Percentiles rank a stretch among this genome's conserved stretches.
These are phyloP conservation scores for Fusarium papillatum DNA, from an alignment of 2,329 filamentous ascomycete genomes.

Conservation along the genomic window DNA sequence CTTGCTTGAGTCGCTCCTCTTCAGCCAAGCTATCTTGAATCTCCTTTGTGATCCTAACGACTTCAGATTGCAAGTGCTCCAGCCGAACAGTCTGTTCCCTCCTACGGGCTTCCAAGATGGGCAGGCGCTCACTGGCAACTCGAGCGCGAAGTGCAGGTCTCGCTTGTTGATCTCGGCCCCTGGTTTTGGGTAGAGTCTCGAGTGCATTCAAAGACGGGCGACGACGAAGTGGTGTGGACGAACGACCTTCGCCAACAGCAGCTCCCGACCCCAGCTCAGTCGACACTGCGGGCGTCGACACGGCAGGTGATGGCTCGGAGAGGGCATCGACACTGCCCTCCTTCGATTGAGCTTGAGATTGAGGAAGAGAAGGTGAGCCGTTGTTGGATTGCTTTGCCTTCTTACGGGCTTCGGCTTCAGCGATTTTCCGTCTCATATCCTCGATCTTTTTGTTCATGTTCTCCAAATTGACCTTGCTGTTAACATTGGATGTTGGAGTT, in stretches of 20 bases:
- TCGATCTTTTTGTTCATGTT: slow-evolving; percentile 71
- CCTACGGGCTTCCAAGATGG: slow-evolving; percentile 52
- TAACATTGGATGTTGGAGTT: slow-evolving; percentile 54
- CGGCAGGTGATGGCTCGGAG: background rate
- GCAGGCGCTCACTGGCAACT: slow-evolving; percentile 52
- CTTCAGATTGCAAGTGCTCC: slow-evolving; percentile 60
- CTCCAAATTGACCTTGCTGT: slow-evolving; percentile 58
- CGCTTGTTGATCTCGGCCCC: slow-evolving; percentile 13
- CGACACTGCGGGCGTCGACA: slow-evolving; percentile 6
- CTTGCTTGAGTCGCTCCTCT: slow-evolving; percentile 49
- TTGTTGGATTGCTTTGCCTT: slow-evolving; percentile 54
- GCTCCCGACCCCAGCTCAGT: background rate
- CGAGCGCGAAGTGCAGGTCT: slow-evolving; percentile 47
- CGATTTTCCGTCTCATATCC: slow-evolving; percentile 70
- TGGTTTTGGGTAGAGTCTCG: slow-evolving; percentile 29
- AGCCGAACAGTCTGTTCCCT: slow-evolving; percentile 60
- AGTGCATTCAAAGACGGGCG: slow-evolving; percentile 7
- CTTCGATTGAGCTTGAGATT: slow-evolving; percentile 41
- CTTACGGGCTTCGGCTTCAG: slow-evolving; percentile 69
- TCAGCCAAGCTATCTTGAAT: slow-evolving; percentile 54
- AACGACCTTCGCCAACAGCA: slow-evolving; percentile 5
- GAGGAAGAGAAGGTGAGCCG: slow-evolving; percentile 47
- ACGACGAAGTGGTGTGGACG: slow-evolving; percentile 16
- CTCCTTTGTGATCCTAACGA: slow-evolving; percentile 63
- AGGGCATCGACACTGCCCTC: slow-evolving; percentile 41